These are phyloP conservation scores for Microcos paniculata DNA, from an alignment of 345 rosid species.

Conservation along the genomic window DNA sequence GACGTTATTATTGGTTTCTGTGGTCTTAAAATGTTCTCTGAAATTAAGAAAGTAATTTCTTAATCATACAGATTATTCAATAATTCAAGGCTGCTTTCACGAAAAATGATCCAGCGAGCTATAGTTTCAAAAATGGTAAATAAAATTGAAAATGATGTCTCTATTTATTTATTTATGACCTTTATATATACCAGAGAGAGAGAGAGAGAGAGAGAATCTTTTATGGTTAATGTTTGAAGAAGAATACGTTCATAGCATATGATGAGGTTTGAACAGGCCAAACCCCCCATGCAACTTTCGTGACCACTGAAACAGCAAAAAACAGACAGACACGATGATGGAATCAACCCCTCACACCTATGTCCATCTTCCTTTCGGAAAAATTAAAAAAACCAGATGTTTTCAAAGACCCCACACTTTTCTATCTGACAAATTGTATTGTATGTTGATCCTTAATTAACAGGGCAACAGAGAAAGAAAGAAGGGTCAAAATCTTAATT, in stretches of 20 bases:
- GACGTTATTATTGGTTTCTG: not conserved
- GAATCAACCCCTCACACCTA: constrained; percentile 4
- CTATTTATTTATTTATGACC: no score
- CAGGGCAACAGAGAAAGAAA: no score
- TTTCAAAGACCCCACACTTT: not conserved
- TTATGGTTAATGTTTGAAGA: constrained; percentile 8
- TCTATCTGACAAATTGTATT: not conserved
- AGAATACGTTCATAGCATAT: not conserved
- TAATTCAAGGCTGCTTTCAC: not conserved
- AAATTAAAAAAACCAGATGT: not conserved
- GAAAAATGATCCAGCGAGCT: no score
- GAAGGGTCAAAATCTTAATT: not conserved
- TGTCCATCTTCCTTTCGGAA: not conserved
- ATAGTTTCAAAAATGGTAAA: no score
- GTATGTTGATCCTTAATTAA: not conserved
- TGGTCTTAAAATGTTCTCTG: not conserved
- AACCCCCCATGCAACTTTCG: constrained; percentile 15
- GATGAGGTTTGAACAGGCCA: constrained; percentile 14
- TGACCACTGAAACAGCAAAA: constrained; percentile 7
- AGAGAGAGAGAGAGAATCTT: not conserved
- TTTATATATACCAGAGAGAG: no score
- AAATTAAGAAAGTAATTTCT: no score
- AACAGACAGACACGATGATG: constrained; percentile 18
- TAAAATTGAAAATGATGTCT: no score
- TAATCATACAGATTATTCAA: not conserved